These are phyloP conservation scores for Amanita polypyramis DNA, from an alignment of 768 basidiomycete genomes.

Conservation along the genomic window DNA sequence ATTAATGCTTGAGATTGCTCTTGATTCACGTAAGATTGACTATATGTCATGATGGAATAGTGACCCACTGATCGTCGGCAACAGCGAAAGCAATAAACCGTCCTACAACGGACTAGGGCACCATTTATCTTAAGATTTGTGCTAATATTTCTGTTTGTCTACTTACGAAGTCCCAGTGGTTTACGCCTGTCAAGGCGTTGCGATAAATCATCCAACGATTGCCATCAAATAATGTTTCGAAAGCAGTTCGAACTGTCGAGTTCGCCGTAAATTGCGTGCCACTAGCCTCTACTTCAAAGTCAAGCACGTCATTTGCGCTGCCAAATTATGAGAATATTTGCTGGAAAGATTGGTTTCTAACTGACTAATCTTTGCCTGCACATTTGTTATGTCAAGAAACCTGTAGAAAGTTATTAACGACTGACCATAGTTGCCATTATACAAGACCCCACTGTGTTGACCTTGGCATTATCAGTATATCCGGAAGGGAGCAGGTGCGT, in stretches of 20 bases:
- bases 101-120: slow-evolving; percentile 43
- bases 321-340: neutral
- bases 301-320: slow-evolving; percentile 52
- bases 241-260: slow-evolving; percentile 30
- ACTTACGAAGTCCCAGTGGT: slow-evolving; percentile 69
- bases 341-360: neutral
- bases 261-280: slow-evolving; percentile 48
- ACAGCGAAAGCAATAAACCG: slow-evolving; percentile 63
- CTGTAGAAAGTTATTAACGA: neutral
- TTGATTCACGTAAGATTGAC: slow-evolving; percentile 13
- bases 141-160: neutral
- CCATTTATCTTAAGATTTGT: neutral
- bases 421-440: slow-evolving; percentile 63
- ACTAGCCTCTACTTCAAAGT: slow-evolving; percentile 48
- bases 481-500: neutral
- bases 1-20: slow-evolving; percentile 46
- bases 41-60: neutral
- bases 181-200: slow-evolving; percentile 41
- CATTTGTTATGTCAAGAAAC: neutral
- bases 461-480: slow-evolving; percentile 15
- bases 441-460: slow-evolving; percentile 56
- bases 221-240: slow-evolving; percentile 47
- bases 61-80: slow-evolving; percentile 28
- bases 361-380: slow-evolving; percentile 36
- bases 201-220: slow-evolving; percentile 62